Evolutionary conservation across 331 rosid genomes (phyloP).

Genomic region (Acacia concinna): DNA sequence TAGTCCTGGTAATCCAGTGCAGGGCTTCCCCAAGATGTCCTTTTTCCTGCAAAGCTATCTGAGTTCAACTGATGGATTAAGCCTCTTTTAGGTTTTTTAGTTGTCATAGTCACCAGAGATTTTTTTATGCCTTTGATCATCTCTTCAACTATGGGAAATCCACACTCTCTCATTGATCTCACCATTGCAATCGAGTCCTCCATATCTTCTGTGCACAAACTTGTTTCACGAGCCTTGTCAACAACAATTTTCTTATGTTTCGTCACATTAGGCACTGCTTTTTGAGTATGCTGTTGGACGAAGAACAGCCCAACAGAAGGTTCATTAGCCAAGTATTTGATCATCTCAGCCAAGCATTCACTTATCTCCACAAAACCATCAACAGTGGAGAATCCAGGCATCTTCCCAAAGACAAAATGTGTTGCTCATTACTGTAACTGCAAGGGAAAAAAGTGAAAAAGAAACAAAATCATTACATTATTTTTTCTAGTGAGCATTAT

Average conservation of each 20-base stretch:
- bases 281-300: slow-evolving; percentile 84
- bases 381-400: slow-evolving; percentile 79
- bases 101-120: slow-evolving; percentile 55
- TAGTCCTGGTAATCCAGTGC: slow-evolving; percentile 40
- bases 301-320: slow-evolving; percentile 93
- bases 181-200: slow-evolving; percentile 75
- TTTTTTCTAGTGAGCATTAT: neutral
- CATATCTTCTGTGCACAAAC: slow-evolving; percentile 72
- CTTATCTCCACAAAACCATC: slow-evolving; percentile 90
- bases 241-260: slow-evolving; percentile 48
- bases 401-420: slow-evolving; percentile 55
- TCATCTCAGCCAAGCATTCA: slow-evolving; percentile 81
- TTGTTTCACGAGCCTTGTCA: slow-evolving; percentile 62
- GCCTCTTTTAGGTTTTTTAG: slow-evolving; percentile 71
- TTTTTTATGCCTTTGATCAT: slow-evolving; percentile 82
- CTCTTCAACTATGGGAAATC: slow-evolving; percentile 67
- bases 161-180: slow-evolving; percentile 76
- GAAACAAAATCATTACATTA: slow-evolving; percentile 27
- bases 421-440: slow-evolving; percentile 52
- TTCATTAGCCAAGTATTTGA: slow-evolving; percentile 74
- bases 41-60: slow-evolving; percentile 44
- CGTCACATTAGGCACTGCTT: slow-evolving; percentile 68
- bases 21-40: slow-evolving; percentile 37
- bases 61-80: slow-evolving; percentile 46
- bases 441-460: neutral